Percentiles rank a stretch among this genome's conserved stretches.
phyloP scores from a whole-genome alignment of 768 basidiomycete species.

The Boletus vinaceobasis region DNA sequence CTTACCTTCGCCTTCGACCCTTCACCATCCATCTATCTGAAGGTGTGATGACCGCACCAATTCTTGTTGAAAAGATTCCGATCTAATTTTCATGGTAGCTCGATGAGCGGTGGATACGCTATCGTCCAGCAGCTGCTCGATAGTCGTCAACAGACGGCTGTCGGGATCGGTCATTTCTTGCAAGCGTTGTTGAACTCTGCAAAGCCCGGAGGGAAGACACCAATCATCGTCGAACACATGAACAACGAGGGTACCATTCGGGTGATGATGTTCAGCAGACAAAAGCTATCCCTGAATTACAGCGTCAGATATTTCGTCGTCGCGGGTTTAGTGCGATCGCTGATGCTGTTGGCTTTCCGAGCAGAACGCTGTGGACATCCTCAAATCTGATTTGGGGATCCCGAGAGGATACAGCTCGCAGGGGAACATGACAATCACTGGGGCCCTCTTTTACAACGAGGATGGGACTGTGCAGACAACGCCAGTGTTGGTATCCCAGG shows the following conservation, averaged over 20 bases:
- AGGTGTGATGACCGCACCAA: neutral
- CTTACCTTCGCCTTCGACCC: constrained; percentile 17
- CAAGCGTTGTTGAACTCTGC: constrained; percentile 41
- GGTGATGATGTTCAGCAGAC: constrained; percentile 11
- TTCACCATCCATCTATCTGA: neutral
- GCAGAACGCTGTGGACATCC: neutral
- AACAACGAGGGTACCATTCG: neutral
- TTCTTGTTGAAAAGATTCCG: neutral
- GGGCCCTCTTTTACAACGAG: constrained; percentile 6
- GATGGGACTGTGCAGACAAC: neutral
- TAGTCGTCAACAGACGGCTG: neutral
- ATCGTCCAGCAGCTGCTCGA: constrained; percentile 6
- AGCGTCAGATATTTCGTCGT: neutral
- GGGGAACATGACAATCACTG: neutral
- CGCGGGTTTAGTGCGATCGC: neutral
- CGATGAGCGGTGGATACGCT: constrained; percentile 6
- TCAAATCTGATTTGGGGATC: neutral
- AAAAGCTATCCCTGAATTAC: neutral
- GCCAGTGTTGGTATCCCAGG: neutral
- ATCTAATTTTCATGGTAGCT: neutral
- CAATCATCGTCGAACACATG: constrained; percentile 5
- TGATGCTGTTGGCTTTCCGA: neutral
- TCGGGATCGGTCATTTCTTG: constrained; percentile 46
- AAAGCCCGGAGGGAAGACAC: neutral
- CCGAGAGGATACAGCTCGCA: neutral